Base-by-base conservation (phyloP, 495 filamentous ascomycete genomes). In the Neurospora sp. region DNA sequence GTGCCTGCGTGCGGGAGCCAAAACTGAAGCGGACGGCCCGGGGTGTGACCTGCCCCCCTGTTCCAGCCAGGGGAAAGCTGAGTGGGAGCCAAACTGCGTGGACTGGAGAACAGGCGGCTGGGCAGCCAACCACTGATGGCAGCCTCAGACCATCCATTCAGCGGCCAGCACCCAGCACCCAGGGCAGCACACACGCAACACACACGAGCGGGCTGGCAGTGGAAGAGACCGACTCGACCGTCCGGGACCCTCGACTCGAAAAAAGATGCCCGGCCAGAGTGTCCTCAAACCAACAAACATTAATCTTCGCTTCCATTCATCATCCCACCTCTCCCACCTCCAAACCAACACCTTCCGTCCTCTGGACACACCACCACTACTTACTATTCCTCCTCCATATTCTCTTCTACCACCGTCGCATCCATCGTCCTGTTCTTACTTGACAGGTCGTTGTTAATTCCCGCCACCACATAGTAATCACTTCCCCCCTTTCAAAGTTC, bases 281-380 rank as follows among this genome's bases (percentile, higher is more conserved):
- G 74, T 75, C 74, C 74, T 75, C 70, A 66, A 66, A 66, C 31
- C 23, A 35, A 66, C 12, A 66, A 66, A 66, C 39, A 46, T 71
- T 48, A 42, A 39, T 39, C 48, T 54, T 44, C n/a, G 16, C 71
- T 38, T 54, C 39, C 18, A 23, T 62, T 12, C 59, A 39, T 72
- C 69, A 31, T 38, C 54, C 54, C 54, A 66, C 54, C 54, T 66
- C 54, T 66, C 54, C 54, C 54, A 62, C 54, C 27, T 35, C 27
- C 54, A 62, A 62, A 62, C 27, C 27, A 62, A 62, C 54, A 62
- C 23, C 23, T 62, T 62, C 18, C 54, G 54, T 66, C 54, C 54
- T 66, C 54, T 6, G 54, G 54, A 66, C 54, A 62, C 46, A 37
- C 38, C 46, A 39, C 46, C 44, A 69, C 48, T 54, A 54, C 35